Base-by-base conservation (phyloP, 768 basidiomycete species). In the Tricholoma sp. region DNA sequence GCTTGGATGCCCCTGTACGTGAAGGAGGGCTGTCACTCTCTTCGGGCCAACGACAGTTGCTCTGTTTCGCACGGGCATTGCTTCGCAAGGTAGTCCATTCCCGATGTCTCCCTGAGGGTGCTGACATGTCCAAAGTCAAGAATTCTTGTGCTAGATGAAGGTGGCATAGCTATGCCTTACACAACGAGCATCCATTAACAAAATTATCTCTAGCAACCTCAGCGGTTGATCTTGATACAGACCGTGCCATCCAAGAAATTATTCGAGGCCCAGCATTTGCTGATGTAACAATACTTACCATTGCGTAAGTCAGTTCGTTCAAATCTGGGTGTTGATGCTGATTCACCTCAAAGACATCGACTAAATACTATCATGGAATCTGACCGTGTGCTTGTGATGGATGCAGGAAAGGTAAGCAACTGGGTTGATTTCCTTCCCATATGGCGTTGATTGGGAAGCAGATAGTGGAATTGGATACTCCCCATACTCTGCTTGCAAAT, bases 141-240 rank as follows among this genome's bases (percentile, higher is more conserved):
- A 71, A 87, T 97, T 35, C 76, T 98, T 5, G 91, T 97, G 0
- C 76, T 98, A n/a, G 95, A 97, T 66, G 95, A 98, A 82, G 91
- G 88, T 83, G 64, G 61, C 63, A 10, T n/a, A 12, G 55, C 14
- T 50, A 27, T 27, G 5, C 24, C 21, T 5, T 2, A 24, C n/a
- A 8, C 16, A 5, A 29, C 4, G 5, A 18, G 14, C 5, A 24
- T 29, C 19, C 27, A 37, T 63, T 55, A 16, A 3, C 54, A 29
- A 56, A 54, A 31, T 59, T 59, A 55, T 24, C 50, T 52, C 6
- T 58, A 89, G 90, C 92, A 2, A 95, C 92, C 5, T 91, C 87
- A 35, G 91, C 92, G 18, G 91, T 95, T 51, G 94, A 95, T 69
- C 74, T 94, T 32, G 91, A 95, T 66, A 95, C 93, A 8, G 94